Conservation (phyloP, 129 eudicot genomes). For the Dittrichia graveolens region DNA sequence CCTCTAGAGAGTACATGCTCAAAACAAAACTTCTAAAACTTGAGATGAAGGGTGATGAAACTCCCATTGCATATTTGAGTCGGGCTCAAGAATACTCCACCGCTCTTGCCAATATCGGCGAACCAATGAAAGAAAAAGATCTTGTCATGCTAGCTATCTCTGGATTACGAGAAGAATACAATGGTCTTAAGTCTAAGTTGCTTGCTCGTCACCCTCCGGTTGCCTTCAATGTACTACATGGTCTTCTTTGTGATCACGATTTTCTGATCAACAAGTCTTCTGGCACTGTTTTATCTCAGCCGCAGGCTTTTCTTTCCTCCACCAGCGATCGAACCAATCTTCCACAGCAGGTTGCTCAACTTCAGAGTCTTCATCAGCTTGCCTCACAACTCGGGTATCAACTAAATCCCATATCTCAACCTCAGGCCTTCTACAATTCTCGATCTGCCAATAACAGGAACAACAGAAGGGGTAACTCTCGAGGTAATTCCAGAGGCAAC, state of each 20-base stretch:
- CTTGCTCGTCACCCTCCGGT: neutral
- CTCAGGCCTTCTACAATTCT: neutral
- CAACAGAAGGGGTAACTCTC: neutral
- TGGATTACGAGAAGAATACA: neutral
- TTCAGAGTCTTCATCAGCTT: neutral
- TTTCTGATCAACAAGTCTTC: neutral
- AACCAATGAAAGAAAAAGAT: neutral
- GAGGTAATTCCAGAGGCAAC: neutral
- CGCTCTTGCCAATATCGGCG: neutral
- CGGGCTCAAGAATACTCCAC: constrained; percentile 1
- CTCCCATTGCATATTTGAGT: neutral
- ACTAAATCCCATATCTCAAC: neutral
- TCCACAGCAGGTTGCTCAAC: too few species aligned
- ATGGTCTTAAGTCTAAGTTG: neutral
- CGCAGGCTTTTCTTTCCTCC: too few species aligned
- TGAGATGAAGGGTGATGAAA: neutral
- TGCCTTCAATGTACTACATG: neutral
- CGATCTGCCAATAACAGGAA: too few species aligned
- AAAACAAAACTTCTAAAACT: neutral
- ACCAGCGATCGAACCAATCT: too few species aligned
- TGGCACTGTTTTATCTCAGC: too few species aligned
- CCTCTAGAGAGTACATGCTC: neutral
- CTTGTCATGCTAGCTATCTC: neutral
- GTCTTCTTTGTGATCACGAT: neutral
- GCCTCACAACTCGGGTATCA: constrained; percentile 3